phyloP scores from a whole-genome alignment of 2,329 filamentous ascomycete species.

The Botrytis fragariae region DNA sequence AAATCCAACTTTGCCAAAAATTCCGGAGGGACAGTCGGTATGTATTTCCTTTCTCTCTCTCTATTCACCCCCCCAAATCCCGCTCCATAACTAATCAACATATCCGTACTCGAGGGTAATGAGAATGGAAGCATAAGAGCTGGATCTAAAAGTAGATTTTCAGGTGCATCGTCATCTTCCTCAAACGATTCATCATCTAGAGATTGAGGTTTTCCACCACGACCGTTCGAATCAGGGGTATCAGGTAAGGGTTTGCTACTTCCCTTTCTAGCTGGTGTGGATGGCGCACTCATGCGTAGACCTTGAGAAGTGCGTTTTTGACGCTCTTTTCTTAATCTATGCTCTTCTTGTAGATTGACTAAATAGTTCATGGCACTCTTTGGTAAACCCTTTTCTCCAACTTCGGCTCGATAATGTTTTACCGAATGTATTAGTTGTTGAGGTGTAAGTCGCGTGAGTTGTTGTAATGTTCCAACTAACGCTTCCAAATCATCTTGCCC shows the following conservation, averaged over 20 bases:
- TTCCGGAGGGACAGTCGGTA: conserved; percentile 90
- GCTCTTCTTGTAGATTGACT: conserved; percentile 73
- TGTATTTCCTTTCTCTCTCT: conserved; percentile 91
- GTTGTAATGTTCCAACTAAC: conserved; percentile 82
- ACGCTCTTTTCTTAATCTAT: conserved; percentile 56
- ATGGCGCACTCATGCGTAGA: conserved; percentile 42
- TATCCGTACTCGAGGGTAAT: conserved; percentile 94
- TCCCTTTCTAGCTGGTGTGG: conserved; percentile 41
- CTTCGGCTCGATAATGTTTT: conserved; percentile 89
- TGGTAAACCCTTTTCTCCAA: conserved; percentile 87
- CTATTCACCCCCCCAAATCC: conserved; percentile 91
- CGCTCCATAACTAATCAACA: conserved; percentile 92
- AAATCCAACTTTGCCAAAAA: conserved; percentile 82
- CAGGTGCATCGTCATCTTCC: conserved; percentile 67
- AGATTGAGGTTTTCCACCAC: conserved; percentile 32
- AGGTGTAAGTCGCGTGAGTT: conserved; percentile 78
- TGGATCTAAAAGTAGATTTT: conserved; percentile 79
- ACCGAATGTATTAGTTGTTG: conserved; percentile 90
- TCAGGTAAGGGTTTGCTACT: conserved; percentile 46
- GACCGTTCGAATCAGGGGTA: conserved; percentile 44
- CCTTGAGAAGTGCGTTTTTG: conserved; percentile 47
- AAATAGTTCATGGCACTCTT: conserved; percentile 89
- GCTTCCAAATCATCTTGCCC: conserved; percentile 82
- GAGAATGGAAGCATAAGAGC: conserved; percentile 91
- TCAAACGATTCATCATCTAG: conserved; percentile 32